Evolutionary conservation across 2,329 filamentous ascomycete genomes (phyloP), one percentile per base, ranked within the genome.

Genomic region (Plenodomus biglobosus): DNA sequence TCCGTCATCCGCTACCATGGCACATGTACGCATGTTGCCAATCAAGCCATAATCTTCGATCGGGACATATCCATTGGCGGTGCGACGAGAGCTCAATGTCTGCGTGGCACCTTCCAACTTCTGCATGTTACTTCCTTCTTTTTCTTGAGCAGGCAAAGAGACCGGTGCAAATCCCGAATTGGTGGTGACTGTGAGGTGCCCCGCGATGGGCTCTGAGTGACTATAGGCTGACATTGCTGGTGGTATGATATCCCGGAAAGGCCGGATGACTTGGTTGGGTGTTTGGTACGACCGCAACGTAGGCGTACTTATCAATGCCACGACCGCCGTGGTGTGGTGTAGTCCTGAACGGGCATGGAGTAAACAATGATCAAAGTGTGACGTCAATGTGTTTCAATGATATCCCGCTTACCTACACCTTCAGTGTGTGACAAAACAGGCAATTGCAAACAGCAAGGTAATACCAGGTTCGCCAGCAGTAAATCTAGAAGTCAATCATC

Each of bases 21-120:
- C 61, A 73, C 85, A 88, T 1, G 87, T 91, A 61, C 85, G 81
- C 86, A 91, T 89, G 64, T 90, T 90, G 19, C 87, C 87, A 60
- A 91, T 88, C 70, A 91, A 80, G 46, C 87, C 87, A 77, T 90
- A 90, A 70, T 90, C 83, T 65, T 90, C 87, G 8, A 61, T 59
- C 40, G 63, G 61, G 61, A 66, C 64, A 38, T 66, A 66, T 10
- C 63, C 63, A 27, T 59, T 66, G 8, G 53, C 52, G 3, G 59
- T 47, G 18, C 62, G 60, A 45, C 62, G 53, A 10, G 59, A 54
- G 18, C 45, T 55, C 16, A 51, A 54, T n/a, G 48, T 51, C 30
- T 52, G 52, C 8, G 43, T 18, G 58, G 52, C 56, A 58, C 61
- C 6, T 55, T 38, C 8, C 16, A 10, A 17, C 4, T 37, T 18